These are phyloP conservation scores for Neurospora pannonica DNA, from an alignment of 495 filamentous ascomycete genomes.

Conservation along the genomic window DNA sequence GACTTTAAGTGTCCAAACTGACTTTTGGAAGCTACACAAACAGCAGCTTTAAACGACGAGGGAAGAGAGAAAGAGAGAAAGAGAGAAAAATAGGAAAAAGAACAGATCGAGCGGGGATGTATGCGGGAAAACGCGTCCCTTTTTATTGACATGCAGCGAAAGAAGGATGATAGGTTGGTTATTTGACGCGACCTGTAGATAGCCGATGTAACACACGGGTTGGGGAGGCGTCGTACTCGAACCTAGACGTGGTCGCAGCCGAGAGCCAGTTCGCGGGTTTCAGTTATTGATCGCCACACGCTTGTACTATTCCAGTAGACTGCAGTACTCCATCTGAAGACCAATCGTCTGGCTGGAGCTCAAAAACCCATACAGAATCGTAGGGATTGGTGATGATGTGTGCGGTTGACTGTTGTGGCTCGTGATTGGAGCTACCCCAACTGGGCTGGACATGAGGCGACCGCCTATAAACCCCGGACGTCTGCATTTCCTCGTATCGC, in stretches of 20 bases:
- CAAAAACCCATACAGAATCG: neutral
- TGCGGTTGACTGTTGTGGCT: neutral
- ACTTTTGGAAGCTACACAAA: neutral
- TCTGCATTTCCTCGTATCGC: neutral
- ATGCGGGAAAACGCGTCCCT: neutral
- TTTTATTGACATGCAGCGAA: neutral
- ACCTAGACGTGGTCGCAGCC: neutral
- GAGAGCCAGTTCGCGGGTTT: neutral
- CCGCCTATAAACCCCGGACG: neutral
- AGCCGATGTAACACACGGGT: neutral
- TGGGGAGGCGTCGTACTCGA: neutral
- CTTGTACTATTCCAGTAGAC: neutral
- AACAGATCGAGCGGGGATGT: neutral
- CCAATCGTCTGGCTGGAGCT: neutral
- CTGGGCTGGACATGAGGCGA: neutral
- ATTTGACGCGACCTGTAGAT: neutral
- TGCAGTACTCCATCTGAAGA: neutral
- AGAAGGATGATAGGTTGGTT: neutral
- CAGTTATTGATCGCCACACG: neutral
- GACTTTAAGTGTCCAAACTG: no score
- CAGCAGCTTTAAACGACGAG: neutral
- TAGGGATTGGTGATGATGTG: neutral
- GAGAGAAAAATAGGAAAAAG: neutral
- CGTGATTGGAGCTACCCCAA: neutral
- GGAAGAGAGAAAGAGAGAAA: neutral